Evolutionary conservation across 2,329 filamentous ascomycete genomes (phyloP).

Genomic region (Hirsutella minnesotensis): DNA sequence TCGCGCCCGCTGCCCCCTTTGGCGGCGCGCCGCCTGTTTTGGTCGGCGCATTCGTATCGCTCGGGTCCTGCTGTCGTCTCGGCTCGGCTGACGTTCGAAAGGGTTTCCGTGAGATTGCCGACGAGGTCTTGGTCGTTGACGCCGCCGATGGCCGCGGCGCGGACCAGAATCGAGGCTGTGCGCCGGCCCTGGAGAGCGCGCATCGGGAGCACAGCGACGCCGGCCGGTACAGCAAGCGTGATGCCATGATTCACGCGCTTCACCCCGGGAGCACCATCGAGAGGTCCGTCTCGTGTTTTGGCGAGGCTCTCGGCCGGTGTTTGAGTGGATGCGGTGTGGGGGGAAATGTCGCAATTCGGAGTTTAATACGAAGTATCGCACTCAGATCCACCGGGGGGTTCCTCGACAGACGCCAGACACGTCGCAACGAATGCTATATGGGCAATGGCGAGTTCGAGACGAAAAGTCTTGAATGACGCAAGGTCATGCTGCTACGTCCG

Average conservation of each 20-base stretch:
- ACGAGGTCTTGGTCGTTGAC: neutral
- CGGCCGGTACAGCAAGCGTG: conserved; percentile 21
- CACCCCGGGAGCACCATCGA: conserved; percentile 10
- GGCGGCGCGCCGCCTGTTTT: neutral
- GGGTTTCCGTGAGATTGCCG: neutral
- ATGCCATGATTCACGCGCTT: conserved; percentile 20
- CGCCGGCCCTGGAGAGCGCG: conserved; percentile 9
- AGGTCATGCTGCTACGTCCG: too few relatives aligned
- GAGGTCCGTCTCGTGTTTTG: conserved; percentile 5
- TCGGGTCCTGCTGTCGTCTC: conserved; percentile 12
- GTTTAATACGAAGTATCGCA: too few relatives aligned
- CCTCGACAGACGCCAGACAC: too few relatives aligned
- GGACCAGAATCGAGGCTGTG: neutral
- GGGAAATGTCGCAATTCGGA: neutral
- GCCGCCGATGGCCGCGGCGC: neutral
- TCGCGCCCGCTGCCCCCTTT: conserved; percentile 2
- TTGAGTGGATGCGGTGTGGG: neutral
- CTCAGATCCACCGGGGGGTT: too few relatives aligned
- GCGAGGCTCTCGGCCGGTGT: too few relatives aligned
- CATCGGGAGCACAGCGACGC: conserved; percentile 19
- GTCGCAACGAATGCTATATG: too few relatives aligned
- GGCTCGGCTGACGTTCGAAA: conserved; percentile 20
- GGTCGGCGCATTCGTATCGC: neutral
- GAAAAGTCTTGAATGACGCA: too few relatives aligned
- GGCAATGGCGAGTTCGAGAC: too few relatives aligned